These are phyloP conservation scores for Pseudogymnoascus sp. DNA, from an alignment of 2,329 filamentous ascomycete genomes.

Conservation along the genomic window DNA sequence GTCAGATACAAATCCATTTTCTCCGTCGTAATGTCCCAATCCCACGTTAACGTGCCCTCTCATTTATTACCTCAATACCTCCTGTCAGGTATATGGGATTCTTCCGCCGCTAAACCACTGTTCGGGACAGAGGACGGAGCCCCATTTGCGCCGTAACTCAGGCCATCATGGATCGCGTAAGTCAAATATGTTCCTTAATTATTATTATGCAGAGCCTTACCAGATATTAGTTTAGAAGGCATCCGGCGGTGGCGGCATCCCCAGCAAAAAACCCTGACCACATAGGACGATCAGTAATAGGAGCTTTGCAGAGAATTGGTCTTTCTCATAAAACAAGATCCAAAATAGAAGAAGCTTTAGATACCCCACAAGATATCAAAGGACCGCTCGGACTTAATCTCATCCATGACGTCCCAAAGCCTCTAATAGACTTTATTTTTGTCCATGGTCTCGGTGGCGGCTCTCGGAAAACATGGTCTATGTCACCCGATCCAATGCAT, in stretches of 20 bases:
- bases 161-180: neutral
- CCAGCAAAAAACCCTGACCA: neutral
- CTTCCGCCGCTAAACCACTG: neutral
- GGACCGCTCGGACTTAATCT: conserved; percentile 16
- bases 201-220: neutral
- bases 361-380: neutral
- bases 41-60: neutral
- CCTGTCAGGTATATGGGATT: neutral
- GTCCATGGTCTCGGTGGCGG: conserved; percentile 36
- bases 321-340: neutral
- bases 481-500: conserved; percentile 24
- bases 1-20: neutral
- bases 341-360: neutral
- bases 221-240: neutral
- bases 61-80: neutral
- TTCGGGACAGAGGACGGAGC: neutral
- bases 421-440: conserved; percentile 34
- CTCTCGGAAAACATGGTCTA: conserved; percentile 37
- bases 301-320: neutral
- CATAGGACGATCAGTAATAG: neutral
- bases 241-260: neutral
- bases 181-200: neutral
- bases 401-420: conserved; percentile 18
- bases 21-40: neutral
- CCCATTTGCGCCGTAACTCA: neutral